phyloP scores from a whole-genome alignment of 768 basidiomycete species.

The Holtermanniella nyarrowii region DNA sequence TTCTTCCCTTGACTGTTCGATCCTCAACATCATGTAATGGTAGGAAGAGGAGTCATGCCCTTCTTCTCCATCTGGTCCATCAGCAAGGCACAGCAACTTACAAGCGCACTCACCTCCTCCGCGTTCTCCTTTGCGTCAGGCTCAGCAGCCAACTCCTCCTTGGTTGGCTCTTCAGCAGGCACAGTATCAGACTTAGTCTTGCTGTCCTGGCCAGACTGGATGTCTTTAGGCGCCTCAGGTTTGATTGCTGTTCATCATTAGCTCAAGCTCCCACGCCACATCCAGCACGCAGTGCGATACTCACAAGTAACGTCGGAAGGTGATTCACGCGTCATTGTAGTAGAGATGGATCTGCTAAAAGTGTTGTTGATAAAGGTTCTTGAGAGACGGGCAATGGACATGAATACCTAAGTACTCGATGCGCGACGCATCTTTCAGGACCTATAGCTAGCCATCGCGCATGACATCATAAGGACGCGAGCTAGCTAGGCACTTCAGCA shows the following conservation, averaged over 20 bases:
- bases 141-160: not conserved
- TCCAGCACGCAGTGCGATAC: not conserved
- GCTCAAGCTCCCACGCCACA: not conserved
- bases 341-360: not conserved
- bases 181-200: no score
- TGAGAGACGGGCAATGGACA: not conserved
- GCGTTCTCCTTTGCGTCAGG: not conserved
- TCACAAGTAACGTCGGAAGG: not conserved
- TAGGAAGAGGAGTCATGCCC: not conserved
- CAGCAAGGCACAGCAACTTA: not conserved
- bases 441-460: no score
- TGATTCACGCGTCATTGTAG: not conserved
- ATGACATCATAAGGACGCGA: no score
- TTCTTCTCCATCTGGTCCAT: not conserved
- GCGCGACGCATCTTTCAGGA: constrained; percentile 3
- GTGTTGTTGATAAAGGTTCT: not conserved
- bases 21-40: not conserved
- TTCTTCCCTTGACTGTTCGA: not conserved
- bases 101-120: not conserved
- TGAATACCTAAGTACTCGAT: not conserved
- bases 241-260: not conserved
- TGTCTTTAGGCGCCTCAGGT: not conserved
- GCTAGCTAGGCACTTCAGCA: no score
- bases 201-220: not conserved
- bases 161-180: not conserved